Evolutionary conservation across 345 rosid genomes (phyloP).

Genomic region (Populus simonii): DNA sequence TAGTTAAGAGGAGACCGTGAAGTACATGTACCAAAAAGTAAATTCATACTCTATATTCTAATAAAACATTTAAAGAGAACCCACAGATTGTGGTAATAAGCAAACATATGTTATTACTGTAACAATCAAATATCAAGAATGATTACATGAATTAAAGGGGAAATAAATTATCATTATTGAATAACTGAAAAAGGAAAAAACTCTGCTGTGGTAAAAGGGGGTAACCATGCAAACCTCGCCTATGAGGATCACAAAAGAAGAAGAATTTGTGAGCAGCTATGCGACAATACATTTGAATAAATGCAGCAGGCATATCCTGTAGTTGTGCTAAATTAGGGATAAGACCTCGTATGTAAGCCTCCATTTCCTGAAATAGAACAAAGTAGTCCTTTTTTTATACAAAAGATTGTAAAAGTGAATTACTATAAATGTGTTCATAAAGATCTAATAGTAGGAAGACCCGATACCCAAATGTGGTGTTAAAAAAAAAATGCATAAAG

Average conservation of each 20-base stretch:
- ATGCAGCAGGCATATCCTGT: constrained; percentile 83
- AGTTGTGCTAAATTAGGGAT: constrained; percentile 97
- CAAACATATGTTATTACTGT: not conserved
- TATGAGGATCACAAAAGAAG: constrained; percentile 97
- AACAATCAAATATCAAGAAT: not conserved
- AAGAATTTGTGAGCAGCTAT: constrained; percentile 97
- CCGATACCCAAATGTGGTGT: not conserved
- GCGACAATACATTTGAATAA: constrained; percentile 87
- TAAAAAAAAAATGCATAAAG: constrained; percentile 7
- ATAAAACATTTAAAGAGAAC: not conserved
- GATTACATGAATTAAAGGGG: not conserved
- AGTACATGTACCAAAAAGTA: not conserved
- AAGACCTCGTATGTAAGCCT: constrained; percentile 82
- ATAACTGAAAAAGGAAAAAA: not conserved
- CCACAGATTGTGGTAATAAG: not conserved
- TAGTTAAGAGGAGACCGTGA: not conserved
- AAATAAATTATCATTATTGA: not conserved
- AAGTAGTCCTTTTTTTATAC: constrained; percentile 8
- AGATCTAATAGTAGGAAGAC: constrained; percentile 8
- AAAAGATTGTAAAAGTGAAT: not conserved
- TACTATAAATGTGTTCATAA: not conserved
- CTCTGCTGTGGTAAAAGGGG: not conserved
- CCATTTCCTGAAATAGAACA: constrained; percentile 79
- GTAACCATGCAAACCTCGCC: constrained; percentile 64
- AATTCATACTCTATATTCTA: not conserved